These are phyloP conservation scores for Colletotrichum sidae DNA, from an alignment of 2,329 filamentous ascomycete genomes.

Conservation along the genomic window DNA sequence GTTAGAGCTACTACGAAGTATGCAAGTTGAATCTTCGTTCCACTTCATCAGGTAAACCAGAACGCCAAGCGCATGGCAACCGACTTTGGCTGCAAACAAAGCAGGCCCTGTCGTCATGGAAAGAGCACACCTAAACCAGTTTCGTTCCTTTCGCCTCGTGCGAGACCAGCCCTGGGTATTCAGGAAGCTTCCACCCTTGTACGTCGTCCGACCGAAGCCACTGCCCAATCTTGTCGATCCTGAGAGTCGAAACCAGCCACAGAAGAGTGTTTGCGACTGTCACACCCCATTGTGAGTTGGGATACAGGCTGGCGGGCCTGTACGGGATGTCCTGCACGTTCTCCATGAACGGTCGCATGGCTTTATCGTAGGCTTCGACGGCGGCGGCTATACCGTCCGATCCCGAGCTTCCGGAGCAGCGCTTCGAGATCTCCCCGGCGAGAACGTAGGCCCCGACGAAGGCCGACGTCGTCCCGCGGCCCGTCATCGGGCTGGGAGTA, in stretches of 20 bases:
- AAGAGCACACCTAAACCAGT: background rate
- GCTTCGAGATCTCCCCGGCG: constrained; percentile 61
- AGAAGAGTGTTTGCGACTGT: constrained; percentile 11
- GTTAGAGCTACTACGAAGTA: too few species aligned
- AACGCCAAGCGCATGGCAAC: too few species aligned
- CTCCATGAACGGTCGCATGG: constrained; percentile 57
- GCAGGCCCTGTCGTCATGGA: too few species aligned
- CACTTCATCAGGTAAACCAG: too few species aligned
- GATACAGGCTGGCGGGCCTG: constrained; percentile 20
- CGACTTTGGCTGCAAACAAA: too few species aligned
- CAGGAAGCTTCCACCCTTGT: constrained; percentile 27
- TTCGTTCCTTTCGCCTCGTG: background rate
- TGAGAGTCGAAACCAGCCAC: constrained; percentile 20
- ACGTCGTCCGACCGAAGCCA: constrained; percentile 29
- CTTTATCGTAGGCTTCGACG: constrained; percentile 56
- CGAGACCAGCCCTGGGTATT: constrained; percentile 7
- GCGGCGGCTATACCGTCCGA: constrained; percentile 43
- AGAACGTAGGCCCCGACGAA: constrained; percentile 66
- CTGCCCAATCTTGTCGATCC: constrained; percentile 28
- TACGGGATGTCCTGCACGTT: constrained; percentile 49
- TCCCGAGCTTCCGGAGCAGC: constrained; percentile 32
- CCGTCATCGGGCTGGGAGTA: constrained; percentile 58
- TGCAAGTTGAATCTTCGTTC: too few species aligned
- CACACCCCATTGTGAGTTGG: constrained; percentile 30
- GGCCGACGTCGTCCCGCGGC: constrained; percentile 62